phyloP scores from a whole-genome alignment of 768 basidiomycete genomes.

The Clathrus columnatus region DNA sequence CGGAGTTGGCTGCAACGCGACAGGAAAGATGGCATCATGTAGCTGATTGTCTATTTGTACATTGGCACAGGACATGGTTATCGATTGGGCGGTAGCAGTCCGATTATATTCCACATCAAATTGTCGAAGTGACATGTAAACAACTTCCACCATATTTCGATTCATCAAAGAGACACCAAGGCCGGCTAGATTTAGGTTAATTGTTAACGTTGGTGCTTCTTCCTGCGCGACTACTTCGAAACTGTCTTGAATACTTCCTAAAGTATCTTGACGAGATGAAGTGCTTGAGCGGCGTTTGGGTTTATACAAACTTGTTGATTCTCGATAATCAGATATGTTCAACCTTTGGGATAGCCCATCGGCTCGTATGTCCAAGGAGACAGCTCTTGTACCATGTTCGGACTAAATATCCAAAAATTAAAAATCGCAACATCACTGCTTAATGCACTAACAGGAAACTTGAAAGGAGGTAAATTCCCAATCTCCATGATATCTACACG shows the following conservation, averaged over 20 bases:
- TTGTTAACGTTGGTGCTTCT: conserved; percentile 49
- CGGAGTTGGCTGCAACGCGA: conserved; percentile 89
- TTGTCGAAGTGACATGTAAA: conserved; percentile 73
- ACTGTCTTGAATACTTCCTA: conserved; percentile 58
- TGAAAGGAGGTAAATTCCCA: conserved; percentile 84
- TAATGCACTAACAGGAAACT: conserved; percentile 53
- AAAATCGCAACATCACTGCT: not conserved
- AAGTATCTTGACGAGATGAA: conserved; percentile 56
- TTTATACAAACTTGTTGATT: conserved; percentile 82
- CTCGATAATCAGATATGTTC: conserved; percentile 78
- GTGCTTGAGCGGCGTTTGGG: conserved; percentile 46
- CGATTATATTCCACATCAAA: conserved; percentile 81
- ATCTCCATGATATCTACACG: conserved; percentile 92
- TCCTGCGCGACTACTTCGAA: conserved; percentile 85
- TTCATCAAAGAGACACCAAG: conserved; percentile 91
- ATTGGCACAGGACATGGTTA: conserved; percentile 74
- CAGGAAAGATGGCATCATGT: conserved; percentile 91
- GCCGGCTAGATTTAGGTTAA: conserved; percentile 76
- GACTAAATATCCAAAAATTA: conserved; percentile 33
- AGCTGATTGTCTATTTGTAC: conserved; percentile 97
- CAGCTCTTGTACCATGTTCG: conserved; percentile 44
- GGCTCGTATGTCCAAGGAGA: conserved; percentile 90
- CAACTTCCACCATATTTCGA: conserved; percentile 75
- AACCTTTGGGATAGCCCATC: conserved; percentile 79
- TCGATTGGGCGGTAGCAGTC: conserved; percentile 68